Percentiles rank a stretch among this genome's conserved stretches.
phyloP scores from a whole-genome alignment of 2,329 filamentous ascomycete species.

The Mycocentrospora acerina region DNA sequence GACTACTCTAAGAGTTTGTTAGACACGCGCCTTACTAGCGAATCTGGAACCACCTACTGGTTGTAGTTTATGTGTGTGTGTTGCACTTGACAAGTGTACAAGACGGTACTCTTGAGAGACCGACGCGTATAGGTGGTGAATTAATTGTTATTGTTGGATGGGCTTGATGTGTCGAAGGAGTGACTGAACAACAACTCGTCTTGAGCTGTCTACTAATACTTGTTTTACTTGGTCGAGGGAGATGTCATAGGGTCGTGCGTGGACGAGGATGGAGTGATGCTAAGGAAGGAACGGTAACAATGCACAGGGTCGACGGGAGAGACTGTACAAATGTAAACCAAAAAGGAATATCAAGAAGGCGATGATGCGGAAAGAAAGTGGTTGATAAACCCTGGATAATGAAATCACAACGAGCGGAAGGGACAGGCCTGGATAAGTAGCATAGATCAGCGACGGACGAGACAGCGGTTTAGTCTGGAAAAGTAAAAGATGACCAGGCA shows the following conservation, averaged over 20 bases:
- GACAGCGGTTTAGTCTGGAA: conserved; percentile 42
- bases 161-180: conserved; percentile 36
- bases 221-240: conserved; percentile 26
- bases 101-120: neutral
- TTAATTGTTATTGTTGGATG: conserved; percentile 27
- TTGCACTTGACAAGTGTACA: neutral
- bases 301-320: conserved; percentile 31
- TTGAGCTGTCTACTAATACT: conserved; percentile 45
- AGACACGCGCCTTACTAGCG: no score
- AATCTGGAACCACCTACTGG: conserved; percentile 4
- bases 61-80: conserved; percentile 11
- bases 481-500: conserved; percentile 47
- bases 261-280: conserved; percentile 25
- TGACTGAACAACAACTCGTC: conserved; percentile 45
- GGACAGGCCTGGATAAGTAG: conserved; percentile 44
- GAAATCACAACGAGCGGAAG: conserved; percentile 40
- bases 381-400: conserved; percentile 46
- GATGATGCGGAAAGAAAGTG: conserved; percentile 39
- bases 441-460: conserved; percentile 43
- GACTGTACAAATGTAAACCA: conserved; percentile 38
- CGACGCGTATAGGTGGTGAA: conserved; percentile 13
- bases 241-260: conserved; percentile 37
- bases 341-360: conserved; percentile 40
- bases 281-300: conserved; percentile 44
- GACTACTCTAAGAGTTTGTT: no score